phyloP scores from a whole-genome alignment of 2,329 filamentous ascomycete species.

The Emericellopsis cladophorae region DNA sequence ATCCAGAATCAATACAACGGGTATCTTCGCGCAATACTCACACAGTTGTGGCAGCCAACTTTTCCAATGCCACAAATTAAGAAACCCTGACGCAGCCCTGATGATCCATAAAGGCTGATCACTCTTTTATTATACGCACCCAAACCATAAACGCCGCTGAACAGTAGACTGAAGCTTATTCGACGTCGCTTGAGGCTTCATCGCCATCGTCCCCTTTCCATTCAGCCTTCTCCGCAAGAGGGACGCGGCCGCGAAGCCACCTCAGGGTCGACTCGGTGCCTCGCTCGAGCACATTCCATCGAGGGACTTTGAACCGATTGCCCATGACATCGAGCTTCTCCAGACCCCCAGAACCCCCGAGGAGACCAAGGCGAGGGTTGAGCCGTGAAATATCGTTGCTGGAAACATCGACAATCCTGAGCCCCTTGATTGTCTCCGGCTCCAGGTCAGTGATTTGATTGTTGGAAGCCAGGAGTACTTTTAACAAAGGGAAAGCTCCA shows the following conservation, averaged over 20 bases:
- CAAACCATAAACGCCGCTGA: too few relatives aligned
- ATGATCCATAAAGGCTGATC: too few relatives aligned
- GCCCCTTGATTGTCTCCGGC: conserved; percentile 59
- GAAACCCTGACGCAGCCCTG: too few relatives aligned
- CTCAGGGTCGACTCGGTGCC: conserved; percentile 75
- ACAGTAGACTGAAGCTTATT: not conserved
- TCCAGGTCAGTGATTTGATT: conserved; percentile 67
- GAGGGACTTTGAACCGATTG: conserved; percentile 79
- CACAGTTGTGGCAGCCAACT: too few relatives aligned
- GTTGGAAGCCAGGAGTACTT: conserved; percentile 60
- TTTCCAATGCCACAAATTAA: too few relatives aligned
- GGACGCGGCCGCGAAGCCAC: conserved; percentile 69
- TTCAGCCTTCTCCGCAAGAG: conserved; percentile 43
- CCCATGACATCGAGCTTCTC: conserved; percentile 66
- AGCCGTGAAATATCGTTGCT: conserved; percentile 79
- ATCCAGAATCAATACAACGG: too few relatives aligned
- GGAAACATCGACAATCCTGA: conserved; percentile 63
- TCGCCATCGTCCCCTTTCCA: conserved; percentile 36
- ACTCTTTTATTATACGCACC: too few relatives aligned
- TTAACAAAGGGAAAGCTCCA: conserved; percentile 55
- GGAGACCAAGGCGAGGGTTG: conserved; percentile 67
- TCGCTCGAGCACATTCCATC: conserved; percentile 71
- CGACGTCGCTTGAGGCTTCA: not conserved
- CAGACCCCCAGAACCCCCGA: conserved; percentile 49
- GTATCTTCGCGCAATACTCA: too few relatives aligned